Conservation (phyloP, 257 asterid species). For the Lantana camara region DNA sequence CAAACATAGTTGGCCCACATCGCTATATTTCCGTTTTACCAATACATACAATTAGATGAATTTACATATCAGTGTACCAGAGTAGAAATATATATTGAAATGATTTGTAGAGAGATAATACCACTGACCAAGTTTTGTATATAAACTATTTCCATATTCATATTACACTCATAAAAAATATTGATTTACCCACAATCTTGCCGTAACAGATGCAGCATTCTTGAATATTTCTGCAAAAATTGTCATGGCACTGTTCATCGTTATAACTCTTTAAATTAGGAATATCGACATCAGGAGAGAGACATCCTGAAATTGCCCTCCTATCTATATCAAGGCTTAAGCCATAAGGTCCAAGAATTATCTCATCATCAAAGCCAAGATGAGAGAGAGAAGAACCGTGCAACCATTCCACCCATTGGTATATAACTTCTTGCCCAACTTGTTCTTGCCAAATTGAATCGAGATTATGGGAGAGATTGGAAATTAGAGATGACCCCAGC, state of each 20-base stretch:
- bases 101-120: not conserved
- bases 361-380: conserved; percentile 69
- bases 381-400: conserved; percentile 63
- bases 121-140: not conserved
- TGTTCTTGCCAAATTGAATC: conserved; percentile 82
- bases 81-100: not conserved
- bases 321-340: conserved; percentile 45
- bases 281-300: conserved; percentile 74
- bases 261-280: conserved; percentile 67
- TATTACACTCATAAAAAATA: not conserved
- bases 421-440: conserved; percentile 77
- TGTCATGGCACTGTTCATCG: conserved; percentile 65
- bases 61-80: not conserved
- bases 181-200: conserved; percentile 67
- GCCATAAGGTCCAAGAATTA: conserved; percentile 69
- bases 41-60: not conserved
- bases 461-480: conserved; percentile 66
- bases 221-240: conserved; percentile 70
- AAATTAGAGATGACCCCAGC: conserved; percentile 58
- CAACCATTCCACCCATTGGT: conserved; percentile 91
- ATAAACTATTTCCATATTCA: too few relatives aligned
- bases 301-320: conserved; percentile 68
- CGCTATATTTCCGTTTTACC: not conserved
- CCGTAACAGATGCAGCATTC: conserved; percentile 79
- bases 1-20: not conserved